Conservation (phyloP, 208 protist species). For the Strigomonas oncopelti region DNA sequence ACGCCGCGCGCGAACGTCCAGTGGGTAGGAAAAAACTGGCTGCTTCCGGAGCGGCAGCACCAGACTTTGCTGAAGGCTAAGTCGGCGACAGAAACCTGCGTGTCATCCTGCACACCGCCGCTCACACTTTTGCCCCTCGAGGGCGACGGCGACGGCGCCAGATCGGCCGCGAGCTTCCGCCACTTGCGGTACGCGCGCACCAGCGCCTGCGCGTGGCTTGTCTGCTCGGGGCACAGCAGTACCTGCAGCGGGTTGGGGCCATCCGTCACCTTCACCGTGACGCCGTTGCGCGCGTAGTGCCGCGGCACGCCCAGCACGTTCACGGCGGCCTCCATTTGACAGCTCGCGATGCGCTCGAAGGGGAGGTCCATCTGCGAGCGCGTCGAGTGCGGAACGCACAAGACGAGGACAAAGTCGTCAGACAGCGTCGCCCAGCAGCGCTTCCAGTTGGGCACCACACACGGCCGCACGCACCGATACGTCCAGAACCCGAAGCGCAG, state of each 20-base stretch:
- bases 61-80: constrained; percentile 5
- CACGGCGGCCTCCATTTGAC: constrained; percentile 17
- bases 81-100: background rate
- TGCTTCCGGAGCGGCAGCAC: constrained; percentile 3
- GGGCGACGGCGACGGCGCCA: constrained; percentile 8
- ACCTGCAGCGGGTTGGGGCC: constrained; percentile 38
- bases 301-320: constrained; percentile 23
- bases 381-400: constrained; percentile 25
- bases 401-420: constrained; percentile 12
- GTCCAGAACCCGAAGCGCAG: constrained; percentile 56
- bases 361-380: constrained; percentile 20
- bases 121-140: constrained; percentile 4
- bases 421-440: constrained; percentile 45
- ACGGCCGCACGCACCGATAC: constrained; percentile 42
- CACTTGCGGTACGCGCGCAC: constrained; percentile 25
- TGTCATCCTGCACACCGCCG: background rate
- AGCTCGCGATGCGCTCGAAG: constrained; percentile 19
- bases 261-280: constrained; percentile 37
- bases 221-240: constrained; percentile 38
- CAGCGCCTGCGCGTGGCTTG: constrained; percentile 28
- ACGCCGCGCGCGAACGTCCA: constrained; percentile 11
- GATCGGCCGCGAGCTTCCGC: constrained; percentile 3
- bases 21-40: background rate
- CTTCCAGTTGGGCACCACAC: constrained; percentile 39
- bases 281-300: constrained; percentile 37